Base-by-base conservation (phyloP, 1,284 basidiomycete species). In the Cryptococcus sp. region DNA sequence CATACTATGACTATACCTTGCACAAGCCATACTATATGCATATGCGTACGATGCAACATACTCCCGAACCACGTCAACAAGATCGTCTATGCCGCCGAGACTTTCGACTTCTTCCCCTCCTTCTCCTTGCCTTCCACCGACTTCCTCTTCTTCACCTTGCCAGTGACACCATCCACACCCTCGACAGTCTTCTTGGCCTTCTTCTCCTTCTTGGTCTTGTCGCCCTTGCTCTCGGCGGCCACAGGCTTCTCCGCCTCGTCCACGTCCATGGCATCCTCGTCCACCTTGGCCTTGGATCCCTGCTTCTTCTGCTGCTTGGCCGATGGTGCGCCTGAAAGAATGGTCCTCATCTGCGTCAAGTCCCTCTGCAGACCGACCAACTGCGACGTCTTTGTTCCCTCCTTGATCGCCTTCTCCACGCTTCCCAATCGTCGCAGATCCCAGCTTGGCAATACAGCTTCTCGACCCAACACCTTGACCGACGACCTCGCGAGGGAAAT, bases 401-500 rank as follows among this genome's bases (percentile, higher is more conserved):
- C 57, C 36, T 74, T 69, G 12, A 83, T 58, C 31, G 52, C 59
- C 26, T 56, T 56, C 0, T 69, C 58, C 14, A 82, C 66, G 19
- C 68, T 67, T 71, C 41, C 46, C 21, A 80, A 78, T 5, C 67
- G 63, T 18, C 71, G 60, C 1, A 78, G 65, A 40, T 77, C 71
- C 81, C 81, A 82, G 2, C 69, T 60, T 2, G 59, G 34, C 1
- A 61, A 49, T 3, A 74, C 49, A 11, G 59, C 65, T 6, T 56
- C 36, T 7, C 51, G 60, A 22, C 68, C 57, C 6, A 68, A 48
- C 19, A 80, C 64, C 21, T 74, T 77, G 51, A 78, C 80, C 40
- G 82, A 82, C 51, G 84, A 81, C 44, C 89, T 82, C 11, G 82
- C 77, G 31, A 82, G 80, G 19, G 80, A 71, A 6, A 89, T 73